Evolutionary conservation across 164 flowering plant species (phyloP), one percentile per base, ranked within the genome.

Genomic region (Buxus sempervirens): DNA sequence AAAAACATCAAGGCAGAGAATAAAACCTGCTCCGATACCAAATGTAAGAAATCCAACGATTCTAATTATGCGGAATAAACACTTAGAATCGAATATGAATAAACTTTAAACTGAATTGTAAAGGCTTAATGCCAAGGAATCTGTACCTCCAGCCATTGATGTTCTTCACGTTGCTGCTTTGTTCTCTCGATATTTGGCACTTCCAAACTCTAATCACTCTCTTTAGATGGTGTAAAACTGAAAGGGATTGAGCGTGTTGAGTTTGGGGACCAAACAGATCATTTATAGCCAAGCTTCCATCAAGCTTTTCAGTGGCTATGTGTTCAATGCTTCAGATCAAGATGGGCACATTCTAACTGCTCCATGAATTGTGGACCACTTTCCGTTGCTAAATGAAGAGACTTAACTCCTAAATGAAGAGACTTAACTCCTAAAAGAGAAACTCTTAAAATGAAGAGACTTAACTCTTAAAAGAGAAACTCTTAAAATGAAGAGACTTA

Each of bases 141-240:
- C 51, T 15, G 51, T 45, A 45, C 51, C 18, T 45, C 51, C 51
- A 45, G 51, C 51, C 51, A 45, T 45, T 55, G 14, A 9, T 10
- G 38, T 32, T 32, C 38, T 32, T 32, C 38, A 3, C 38, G 38
- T 32, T 32, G 7, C 38, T 32, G 14, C 58, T n/a, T 9, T 21
- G 8, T 21, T 10, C 38, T 32, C 38, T 55, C 4, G 8, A 10
- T 0, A 9, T 0, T 55, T 55, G 58, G 58, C 58, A 55, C 25
- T 55, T 55, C 58, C 25, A 55, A 55, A 55, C 58, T 55, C 58
- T 55, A 55, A 21, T 55, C 58, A n/a, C 58, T 55, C 58, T 55
- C 2, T 32, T 55, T 55, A 55, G 58, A 21, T 55, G 58, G 58
- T 55, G 58, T 55, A 55, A 55, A 12, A 55, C 58, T 55, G 58